These are phyloP conservation scores for Colletotrichum agaves DNA, from an alignment of 2,329 filamentous ascomycete genomes.

Conservation along the genomic window DNA sequence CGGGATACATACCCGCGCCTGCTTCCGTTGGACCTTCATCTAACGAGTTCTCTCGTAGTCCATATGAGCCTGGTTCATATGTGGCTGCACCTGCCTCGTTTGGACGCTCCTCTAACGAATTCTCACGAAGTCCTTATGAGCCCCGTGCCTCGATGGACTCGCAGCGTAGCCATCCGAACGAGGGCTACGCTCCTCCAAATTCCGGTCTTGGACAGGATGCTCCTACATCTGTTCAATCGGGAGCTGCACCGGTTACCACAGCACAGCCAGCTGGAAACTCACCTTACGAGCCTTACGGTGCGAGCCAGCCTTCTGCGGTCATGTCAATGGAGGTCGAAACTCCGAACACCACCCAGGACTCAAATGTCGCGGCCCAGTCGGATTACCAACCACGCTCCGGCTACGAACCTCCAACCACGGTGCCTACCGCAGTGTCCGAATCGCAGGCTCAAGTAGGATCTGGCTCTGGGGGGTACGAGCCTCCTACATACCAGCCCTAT, in stretches of 20 bases:
- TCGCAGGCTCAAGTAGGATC: conserved; percentile 44
- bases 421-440: conserved; percentile 45
- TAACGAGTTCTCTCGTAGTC: conserved; percentile 44
- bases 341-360: background rate
- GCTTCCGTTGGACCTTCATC: conserved; percentile 37
- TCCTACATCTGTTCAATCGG: background rate
- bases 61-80: conserved; percentile 41
- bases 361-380: conserved; percentile 40
- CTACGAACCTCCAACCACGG: conserved; percentile 60
- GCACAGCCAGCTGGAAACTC: conserved; percentile 28
- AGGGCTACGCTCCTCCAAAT: conserved; percentile 43
- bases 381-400: conserved; percentile 60
- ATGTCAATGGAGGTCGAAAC: background rate
- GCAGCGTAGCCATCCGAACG: conserved; percentile 43
- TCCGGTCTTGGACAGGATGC: conserved; percentile 8
- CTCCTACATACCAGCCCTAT: conserved; percentile 70
- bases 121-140: conserved; percentile 42
- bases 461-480: conserved; percentile 63
- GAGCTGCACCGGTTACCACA: conserved; percentile 4
- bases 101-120: conserved; percentile 46
- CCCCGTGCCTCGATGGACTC: conserved; percentile 56
- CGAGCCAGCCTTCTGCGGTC: conserved; percentile 9
- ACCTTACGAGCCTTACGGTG: conserved; percentile 38
- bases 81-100: conserved; percentile 39
- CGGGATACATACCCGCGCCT: conserved; percentile 11